Percentiles rank a stretch among this genome's conserved stretches.
Evolutionary conservation across 352 stramenopile species (phyloP).

Genomic region (Pythium volutum): DNA sequence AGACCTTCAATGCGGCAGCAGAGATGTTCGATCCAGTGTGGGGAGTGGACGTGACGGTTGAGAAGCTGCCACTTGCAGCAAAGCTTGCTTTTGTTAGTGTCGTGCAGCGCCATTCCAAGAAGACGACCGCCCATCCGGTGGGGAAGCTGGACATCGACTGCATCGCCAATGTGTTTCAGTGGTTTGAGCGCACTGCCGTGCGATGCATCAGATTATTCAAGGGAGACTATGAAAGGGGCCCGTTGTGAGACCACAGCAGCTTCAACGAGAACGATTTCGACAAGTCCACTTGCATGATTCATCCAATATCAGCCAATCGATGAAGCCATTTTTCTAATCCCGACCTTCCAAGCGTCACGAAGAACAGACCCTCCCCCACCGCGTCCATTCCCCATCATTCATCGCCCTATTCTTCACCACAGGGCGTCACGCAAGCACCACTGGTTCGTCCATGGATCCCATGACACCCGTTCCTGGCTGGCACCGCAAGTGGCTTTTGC

Average conservation of each 20-base stretch:
- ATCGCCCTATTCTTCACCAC: background rate
- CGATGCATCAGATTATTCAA: background rate
- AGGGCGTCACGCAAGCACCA: constrained; percentile 7
- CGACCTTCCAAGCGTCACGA: background rate
- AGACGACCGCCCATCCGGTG: background rate
- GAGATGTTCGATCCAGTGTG: background rate
- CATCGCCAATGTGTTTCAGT: background rate
- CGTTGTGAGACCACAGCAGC: too few relatives aligned
- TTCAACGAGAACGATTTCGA: too few relatives aligned
- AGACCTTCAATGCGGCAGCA: background rate
- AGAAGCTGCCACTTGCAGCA: background rate
- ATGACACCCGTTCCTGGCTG: constrained; percentile 22
- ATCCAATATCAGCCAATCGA: constrained; percentile 11
- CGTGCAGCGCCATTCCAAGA: background rate
- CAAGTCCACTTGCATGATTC: constrained; percentile 1
- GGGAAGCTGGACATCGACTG: constrained; percentile 1
- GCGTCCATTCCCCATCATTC: background rate
- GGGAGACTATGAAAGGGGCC: too few relatives aligned
- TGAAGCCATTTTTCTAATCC: background rate
- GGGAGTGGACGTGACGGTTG: background rate
- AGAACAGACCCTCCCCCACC: background rate
- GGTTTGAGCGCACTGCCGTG: background rate
- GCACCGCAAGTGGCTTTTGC: constrained; percentile 64
- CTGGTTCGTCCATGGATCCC: too few relatives aligned
- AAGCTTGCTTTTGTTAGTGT: constrained; percentile 9